Conservation (phyloP, 208 protist species). For the Phytomonas sp. region DNA sequence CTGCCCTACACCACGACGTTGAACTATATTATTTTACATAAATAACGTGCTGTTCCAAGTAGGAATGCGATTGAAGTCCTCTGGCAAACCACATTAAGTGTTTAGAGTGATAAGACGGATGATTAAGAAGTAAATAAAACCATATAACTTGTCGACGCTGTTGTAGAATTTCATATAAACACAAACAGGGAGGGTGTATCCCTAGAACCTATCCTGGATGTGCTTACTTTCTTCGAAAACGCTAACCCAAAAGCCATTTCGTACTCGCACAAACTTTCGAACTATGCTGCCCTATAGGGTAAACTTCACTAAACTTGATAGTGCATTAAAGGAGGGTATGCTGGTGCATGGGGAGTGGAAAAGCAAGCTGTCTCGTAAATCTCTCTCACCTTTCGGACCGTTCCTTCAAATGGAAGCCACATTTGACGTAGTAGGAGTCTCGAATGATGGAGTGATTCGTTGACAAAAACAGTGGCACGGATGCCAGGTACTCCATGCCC, state of each 20-base stretch:
- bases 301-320: not conserved
- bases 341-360: too few species aligned
- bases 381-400: not conserved
- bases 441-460: not conserved
- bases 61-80: not conserved
- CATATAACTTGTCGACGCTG: not conserved
- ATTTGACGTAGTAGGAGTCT: not conserved
- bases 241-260: not conserved
- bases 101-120: too few species aligned
- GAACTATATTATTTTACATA: too few species aligned
- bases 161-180: not conserved
- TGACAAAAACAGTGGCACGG: too few species aligned
- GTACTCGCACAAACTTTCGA: too few species aligned
- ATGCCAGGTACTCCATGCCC: too few species aligned
- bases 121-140: too few species aligned
- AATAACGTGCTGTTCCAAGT: too few species aligned
- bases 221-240: not conserved
- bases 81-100: too few species aligned
- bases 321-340: too few species aligned
- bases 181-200: not conserved
- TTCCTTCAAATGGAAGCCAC: not conserved
- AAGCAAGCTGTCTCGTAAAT: not conserved
- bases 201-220: not conserved
- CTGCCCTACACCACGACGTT: too few species aligned
- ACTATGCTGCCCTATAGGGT: not conserved